Evolutionary conservation across 2,329 filamentous ascomycete species (phyloP), one percentile per base, ranked within the genome.

Genomic region (Nemania diffusa): DNA sequence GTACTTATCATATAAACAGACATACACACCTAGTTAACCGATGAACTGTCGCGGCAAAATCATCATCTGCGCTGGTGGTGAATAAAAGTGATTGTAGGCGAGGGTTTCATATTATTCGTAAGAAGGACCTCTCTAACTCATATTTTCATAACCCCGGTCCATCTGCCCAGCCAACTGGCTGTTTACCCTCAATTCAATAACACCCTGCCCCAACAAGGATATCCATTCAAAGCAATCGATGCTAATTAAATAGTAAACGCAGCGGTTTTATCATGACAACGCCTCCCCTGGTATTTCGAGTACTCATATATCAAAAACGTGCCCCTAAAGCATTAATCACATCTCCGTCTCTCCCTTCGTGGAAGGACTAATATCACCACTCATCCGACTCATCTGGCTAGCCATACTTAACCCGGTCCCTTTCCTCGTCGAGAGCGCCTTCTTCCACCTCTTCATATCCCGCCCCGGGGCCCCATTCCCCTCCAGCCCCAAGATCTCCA

Each of bases 401-500:
- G 84, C 84, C 83, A 87, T 80, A 68, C 81, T 86, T 48, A 82
- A 60, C 0, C 86, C 86, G 0, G 81, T 86, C 3, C 87, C 87
- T 76, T 89, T 88, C 58, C 86, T 80, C 67, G 78, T 76, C 65
- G 76, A 71, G 11, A 85, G 66, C 3, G 85, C 84, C 71, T 79
- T 81, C n/a, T 74, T 74, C 84, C 84, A 87, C 52, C 81, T 75
- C 75, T 82, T 83, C 66, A 73, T 72, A 56, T 84, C 79, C 58
- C 79, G 78, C 44, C 78, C 79, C 0, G 79, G 71, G 3, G 59
- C 69, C 4, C 76, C 78, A 17, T 69, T 69, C 9, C 79, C 82
- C 56, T 85, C 82, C 5, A 91, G 73, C 0, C 90, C 90, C 52
- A 93, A 77, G 13, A 92, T 78, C 72, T 86, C 82, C 79, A 88